Percentiles rank a stretch among this genome's conserved stretches.
Evolutionary conservation across 2,329 filamentous ascomycete genomes (phyloP).

Genomic region (Ceratocystis variospora): DNA sequence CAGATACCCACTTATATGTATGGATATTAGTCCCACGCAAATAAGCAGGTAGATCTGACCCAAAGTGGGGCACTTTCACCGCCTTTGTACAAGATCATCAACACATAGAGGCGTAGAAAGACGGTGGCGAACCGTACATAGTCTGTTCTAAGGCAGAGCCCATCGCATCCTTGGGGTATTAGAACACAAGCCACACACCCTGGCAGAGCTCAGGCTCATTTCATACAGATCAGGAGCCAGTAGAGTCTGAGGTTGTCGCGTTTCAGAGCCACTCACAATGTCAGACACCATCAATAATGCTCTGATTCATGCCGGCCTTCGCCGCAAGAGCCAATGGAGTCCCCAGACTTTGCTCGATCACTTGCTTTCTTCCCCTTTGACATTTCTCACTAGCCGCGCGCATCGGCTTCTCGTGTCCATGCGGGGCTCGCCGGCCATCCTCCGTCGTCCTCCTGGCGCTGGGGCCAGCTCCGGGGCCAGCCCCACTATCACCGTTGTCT

Average conservation of each 20-base stretch:
- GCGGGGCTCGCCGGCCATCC: slow-evolving; percentile 42
- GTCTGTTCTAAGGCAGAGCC: too few species aligned
- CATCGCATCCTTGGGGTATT: too few species aligned
- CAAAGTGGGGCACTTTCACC: slow-evolving; percentile 5
- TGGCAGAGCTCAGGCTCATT: background rate
- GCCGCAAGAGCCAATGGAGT: slow-evolving; percentile 36
- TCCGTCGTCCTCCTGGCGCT: background rate
- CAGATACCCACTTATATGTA: background rate
- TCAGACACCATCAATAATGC: slow-evolving; percentile 22
- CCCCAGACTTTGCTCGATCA: slow-evolving; percentile 44
- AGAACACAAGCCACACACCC: background rate
- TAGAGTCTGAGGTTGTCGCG: too few species aligned
- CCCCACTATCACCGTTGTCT: slow-evolving; percentile 59
- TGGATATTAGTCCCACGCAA: background rate
- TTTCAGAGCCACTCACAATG: slow-evolving; percentile 6
- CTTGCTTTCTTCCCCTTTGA: slow-evolving; percentile 54
- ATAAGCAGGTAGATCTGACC: background rate
- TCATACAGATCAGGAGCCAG: too few species aligned
- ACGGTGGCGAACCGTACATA: too few species aligned
- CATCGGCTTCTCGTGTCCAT: slow-evolving; percentile 53
- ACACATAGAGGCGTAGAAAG: background rate
- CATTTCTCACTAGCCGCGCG: slow-evolving; percentile 45
- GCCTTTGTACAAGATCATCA: background rate
- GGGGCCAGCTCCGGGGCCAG: slow-evolving; percentile 35
- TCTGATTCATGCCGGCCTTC: slow-evolving; percentile 34